Evolutionary conservation across 2,329 filamentous ascomycete species (phyloP).

Genomic region (Lachnellula cervina): DNA sequence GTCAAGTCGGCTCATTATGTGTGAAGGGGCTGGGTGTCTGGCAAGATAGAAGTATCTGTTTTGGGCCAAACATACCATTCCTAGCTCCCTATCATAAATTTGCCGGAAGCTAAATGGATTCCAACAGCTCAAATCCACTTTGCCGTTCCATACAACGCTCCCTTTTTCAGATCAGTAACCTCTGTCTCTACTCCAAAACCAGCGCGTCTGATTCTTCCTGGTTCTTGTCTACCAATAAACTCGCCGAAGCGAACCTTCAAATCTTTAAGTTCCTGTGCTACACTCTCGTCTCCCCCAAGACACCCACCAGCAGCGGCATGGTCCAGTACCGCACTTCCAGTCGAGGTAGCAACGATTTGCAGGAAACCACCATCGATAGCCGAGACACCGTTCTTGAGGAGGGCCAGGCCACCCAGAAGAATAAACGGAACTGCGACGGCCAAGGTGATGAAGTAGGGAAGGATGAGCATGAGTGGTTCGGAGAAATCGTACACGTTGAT

Average conservation of each 20-base stretch:
- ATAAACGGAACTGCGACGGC: slow-evolving; percentile 16
- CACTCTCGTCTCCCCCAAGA: slow-evolving; percentile 16
- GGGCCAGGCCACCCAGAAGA: slow-evolving; percentile 9
- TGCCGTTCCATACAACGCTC: slow-evolving; percentile 15
- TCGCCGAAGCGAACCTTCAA: slow-evolving; percentile 20
- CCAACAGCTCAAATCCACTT: slow-evolving; percentile 12
- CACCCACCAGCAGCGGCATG: slow-evolving; percentile 18
- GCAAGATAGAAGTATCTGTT: too few species aligned
- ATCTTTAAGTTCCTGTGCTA: slow-evolving; percentile 16
- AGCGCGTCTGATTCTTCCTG: slow-evolving; percentile 9
- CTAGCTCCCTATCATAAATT: too few species aligned
- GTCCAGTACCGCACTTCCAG: slow-evolving; percentile 15
- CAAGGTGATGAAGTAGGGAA: slow-evolving; percentile 21
- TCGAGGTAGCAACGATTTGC: slow-evolving; percentile 18
- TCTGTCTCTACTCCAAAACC: slow-evolving; percentile 20
- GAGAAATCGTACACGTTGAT: slow-evolving; percentile 22
- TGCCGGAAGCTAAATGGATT: too few species aligned
- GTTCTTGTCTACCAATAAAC: slow-evolving; percentile 9
- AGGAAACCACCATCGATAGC: slow-evolving; percentile 20
- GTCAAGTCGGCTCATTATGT: too few species aligned
- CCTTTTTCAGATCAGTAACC: slow-evolving; percentile 11
- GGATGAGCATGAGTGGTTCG: slow-evolving; percentile 15
- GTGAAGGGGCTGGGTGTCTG: too few species aligned
- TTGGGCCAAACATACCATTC: too few species aligned
- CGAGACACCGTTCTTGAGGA: slow-evolving; percentile 15